Evolutionary conservation across 2,329 filamentous ascomycete species (phyloP), one percentile per base, ranked within the genome.

Genomic region (Eutypella sp.): DNA sequence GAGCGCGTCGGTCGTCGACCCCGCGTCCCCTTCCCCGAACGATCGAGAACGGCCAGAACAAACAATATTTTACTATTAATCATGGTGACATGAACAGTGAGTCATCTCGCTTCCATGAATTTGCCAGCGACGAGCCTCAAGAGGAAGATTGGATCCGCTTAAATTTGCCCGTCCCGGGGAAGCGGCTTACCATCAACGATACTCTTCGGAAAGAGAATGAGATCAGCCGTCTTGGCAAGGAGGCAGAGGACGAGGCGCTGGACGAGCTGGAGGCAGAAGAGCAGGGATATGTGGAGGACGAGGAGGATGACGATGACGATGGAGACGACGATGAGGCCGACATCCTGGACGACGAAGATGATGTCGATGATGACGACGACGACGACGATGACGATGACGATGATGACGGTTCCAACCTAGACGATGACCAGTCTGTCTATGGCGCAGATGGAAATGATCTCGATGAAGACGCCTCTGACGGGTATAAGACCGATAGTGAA

Each of bases 131-230:
- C 41, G 77, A 83, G 47, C 76, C 85, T 34, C 82, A 89, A 47
- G 87, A 93, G 50, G 91, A 96, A 47, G 91, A 96, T 57, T 99
- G 93, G 93, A 88, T 95, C 24, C 73, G 73, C 15, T 82, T 85
- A 46, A 85, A 88, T 57, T 73, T 79, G 27, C 74, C 78, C 7
- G 78, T 79, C 25, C 73, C 82, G 53, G 76, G 76, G 46, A 76
- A 76, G 41, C 89, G 88, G 59, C 75, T 99, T 33, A 97, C 91
- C 4, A 84, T 99, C 53, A 83, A 85, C 55, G 93, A 97, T 62
- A 95, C 91, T 4, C 75, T 99, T 54, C 78, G 82, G 63, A 95
- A 95, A 67, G 93, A 99, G 68, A 90, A 89, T 51, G 82, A 82
- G 24, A 93, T 99, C 51, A 85, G 92, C 41, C 84, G 87, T 50